Evolutionary conservation across 129 eudicot species (phyloP), one percentile per base, ranked within the genome.

Genomic region (Ambrosia trifida): DNA sequence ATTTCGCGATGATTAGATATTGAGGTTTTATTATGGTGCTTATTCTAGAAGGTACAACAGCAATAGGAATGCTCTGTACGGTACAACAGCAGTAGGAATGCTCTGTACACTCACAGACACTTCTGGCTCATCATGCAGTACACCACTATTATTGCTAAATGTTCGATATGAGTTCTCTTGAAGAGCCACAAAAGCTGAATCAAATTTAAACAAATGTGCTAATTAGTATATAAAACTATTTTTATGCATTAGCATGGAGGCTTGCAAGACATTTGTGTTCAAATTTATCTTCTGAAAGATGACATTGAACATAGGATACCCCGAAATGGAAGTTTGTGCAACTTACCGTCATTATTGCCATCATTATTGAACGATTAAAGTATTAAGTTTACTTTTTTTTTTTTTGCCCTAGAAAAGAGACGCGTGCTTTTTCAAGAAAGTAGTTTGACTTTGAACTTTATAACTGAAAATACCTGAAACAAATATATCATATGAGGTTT

Each of bases 131-230:
- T 30, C 20, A 73, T 47, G 50, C 14, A 17, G 36, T 19, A 33
- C 58, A 33, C 16, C 9, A 10, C 70, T 62, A 46, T 72, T 72
- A 33, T 16, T 17, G 14, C 70, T 73, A 73, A 50, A 32, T 11
- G 30, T 59, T 51, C 3, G 36, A 73, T 62, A 19, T 62, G 63
- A 72, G 61, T 33, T 72, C 1, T 47, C 19, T 17, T 16, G 16
- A 71, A 11, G 58, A 58, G 11, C 9, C 14, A n/a, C 31, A 43
- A 66, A 66, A 46, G 28, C 24, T 45, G 40, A 24, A 24, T 24
- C 28, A 24, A 24, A 24, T 24, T 24, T 24, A 24, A 24, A 24
- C 28, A 24, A 0, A 24, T 24, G 28, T 24, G 28, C 28, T 24
- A 24, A 50, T 13, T 62, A 33, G 67, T n/a, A 6, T 7, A 16